Percentiles rank a stretch among this genome's conserved stretches.
Evolutionary conservation across 106 monocot species (phyloP).

Genomic region (Apostasia shenzhenica): DNA sequence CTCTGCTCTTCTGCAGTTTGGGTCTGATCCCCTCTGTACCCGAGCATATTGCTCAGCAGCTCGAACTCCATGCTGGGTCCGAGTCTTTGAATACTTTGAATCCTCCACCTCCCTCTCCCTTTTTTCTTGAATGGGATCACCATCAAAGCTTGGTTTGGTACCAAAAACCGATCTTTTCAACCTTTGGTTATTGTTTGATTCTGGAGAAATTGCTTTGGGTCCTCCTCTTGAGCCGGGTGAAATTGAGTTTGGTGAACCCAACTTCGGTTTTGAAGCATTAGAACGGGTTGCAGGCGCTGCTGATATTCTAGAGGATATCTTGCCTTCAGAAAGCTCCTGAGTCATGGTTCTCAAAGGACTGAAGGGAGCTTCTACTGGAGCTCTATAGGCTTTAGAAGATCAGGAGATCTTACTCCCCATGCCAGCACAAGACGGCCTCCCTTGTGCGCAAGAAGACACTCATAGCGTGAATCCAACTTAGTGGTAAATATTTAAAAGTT

Average conservation of each 20-base stretch:
- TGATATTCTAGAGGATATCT: slow-evolving; percentile 10
- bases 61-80: slow-evolving; percentile 2
- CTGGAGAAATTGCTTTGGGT: slow-evolving; percentile 16
- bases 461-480: slow-evolving; percentile 3
- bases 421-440: not conserved
- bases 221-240: slow-evolving; percentile 12
- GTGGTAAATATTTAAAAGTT: slow-evolving; percentile 5
- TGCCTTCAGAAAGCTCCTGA: slow-evolving; percentile 25
- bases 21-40: slow-evolving; percentile 14
- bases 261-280: slow-evolving; percentile 20
- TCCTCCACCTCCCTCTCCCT: slow-evolving; percentile 15
- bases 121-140: slow-evolving; percentile 1
- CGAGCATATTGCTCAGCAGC: slow-evolving; percentile 27
- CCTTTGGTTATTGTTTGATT: slow-evolving; percentile 3
- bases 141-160: slow-evolving; percentile 15
- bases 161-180: slow-evolving; percentile 23
- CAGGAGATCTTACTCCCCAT: slow-evolving; percentile 5
- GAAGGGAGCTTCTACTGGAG: not conserved
- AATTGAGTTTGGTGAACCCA: slow-evolving; percentile 11
- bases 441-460: slow-evolving; percentile 12
- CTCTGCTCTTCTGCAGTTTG: slow-evolving; percentile 13
- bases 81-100: slow-evolving; percentile 19
- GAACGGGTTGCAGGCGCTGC: slow-evolving; percentile 12
- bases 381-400: not conserved
- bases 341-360: slow-evolving; percentile 31